Percentiles rank a stretch among this genome's conserved stretches.
phyloP scores from a whole-genome alignment of 2,329 filamentous ascomycete genomes.

The Blastomyces percursus region DNA sequence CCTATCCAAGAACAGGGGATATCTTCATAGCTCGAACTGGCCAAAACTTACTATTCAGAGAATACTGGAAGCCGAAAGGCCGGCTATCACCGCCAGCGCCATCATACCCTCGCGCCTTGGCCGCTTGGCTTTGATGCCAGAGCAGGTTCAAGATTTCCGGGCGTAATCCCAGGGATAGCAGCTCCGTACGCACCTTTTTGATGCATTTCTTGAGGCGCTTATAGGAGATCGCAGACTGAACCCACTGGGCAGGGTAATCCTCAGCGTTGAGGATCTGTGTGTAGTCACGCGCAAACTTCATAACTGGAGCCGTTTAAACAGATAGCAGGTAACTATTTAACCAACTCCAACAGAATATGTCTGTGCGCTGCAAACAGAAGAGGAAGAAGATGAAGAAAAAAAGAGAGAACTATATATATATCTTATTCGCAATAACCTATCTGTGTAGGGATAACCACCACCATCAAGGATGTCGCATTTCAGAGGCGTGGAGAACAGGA shows the following conservation, averaged over 20 bases:
- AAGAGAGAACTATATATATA: neutral
- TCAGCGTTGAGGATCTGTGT: conserved; percentile 57
- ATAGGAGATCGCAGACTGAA: conserved; percentile 70
- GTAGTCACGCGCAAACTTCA: conserved; percentile 83
- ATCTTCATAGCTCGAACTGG: neutral
- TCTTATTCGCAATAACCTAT: neutral
- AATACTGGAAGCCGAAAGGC: conserved; percentile 6
- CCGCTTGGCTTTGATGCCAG: conserved; percentile 32
- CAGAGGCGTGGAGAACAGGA: conserved; percentile 1
- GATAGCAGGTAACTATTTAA: neutral
- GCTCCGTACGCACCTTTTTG: conserved; percentile 64
- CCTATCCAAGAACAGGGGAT: neutral
- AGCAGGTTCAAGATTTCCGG: conserved; percentile 58
- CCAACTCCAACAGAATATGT: neutral
- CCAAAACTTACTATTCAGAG: conserved; percentile 6
- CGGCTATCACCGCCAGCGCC: neutral
- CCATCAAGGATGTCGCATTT: conserved; percentile 1
- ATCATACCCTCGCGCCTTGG: conserved; percentile 1
- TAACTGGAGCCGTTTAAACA: conserved; percentile 26
- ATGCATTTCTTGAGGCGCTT: conserved; percentile 80
- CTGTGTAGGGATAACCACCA: neutral
- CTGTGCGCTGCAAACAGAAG: neutral
- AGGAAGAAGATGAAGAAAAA: too few species aligned
- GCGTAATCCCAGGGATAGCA: conserved; percentile 60
- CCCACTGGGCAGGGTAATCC: conserved; percentile 61